Conservation (phyloP, 495 filamentous ascomycete genomes). For the Daldinia caldariorum region DNA sequence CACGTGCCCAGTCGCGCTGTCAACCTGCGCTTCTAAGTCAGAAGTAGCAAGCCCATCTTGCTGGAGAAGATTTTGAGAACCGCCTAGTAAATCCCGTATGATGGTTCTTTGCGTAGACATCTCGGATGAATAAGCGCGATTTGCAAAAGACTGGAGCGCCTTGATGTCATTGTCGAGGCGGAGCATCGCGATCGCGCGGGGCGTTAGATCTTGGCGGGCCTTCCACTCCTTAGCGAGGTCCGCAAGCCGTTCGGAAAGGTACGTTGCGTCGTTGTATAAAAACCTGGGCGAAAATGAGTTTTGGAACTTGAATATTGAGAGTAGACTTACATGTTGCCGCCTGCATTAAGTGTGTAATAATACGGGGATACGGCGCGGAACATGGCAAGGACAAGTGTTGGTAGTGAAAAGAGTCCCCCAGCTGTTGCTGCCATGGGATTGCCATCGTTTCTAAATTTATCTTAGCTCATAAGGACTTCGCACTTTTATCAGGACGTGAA, state of each 20-base stretch:
- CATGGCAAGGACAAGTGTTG: conserved; percentile 86
- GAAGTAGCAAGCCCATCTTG: conserved; percentile 54
- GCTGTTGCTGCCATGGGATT: conserved; percentile 74
- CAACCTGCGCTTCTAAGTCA: conserved; percentile 76
- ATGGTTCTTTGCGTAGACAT: conserved; percentile 87
- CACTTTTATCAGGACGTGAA: not conserved
- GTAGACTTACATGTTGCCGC: conserved; percentile 76
- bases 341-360: conserved; percentile 72
- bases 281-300: conserved; percentile 60
- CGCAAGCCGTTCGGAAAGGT: conserved; percentile 78
- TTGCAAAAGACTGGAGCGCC: conserved; percentile 79
- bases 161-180: conserved; percentile 75
- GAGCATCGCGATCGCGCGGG: conserved; percentile 61
- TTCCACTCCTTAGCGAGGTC: conserved; percentile 65
- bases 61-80: conserved; percentile 60
- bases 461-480: conserved; percentile 27
- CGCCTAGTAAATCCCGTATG: conserved; percentile 84
- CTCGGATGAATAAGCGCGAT: conserved; percentile 84
- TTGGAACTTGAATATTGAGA: not conserved
- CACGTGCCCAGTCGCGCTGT: conserved; percentile 72
- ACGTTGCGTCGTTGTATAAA: conserved; percentile 90
- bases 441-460: conserved; percentile 49
- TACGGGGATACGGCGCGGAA: conserved; percentile 87
- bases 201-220: conserved; percentile 53
- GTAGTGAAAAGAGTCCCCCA: conserved; percentile 78